phyloP scores from a whole-genome alignment of 1,284 basidiomycete genomes.

The Fomes fomentarius region DNA sequence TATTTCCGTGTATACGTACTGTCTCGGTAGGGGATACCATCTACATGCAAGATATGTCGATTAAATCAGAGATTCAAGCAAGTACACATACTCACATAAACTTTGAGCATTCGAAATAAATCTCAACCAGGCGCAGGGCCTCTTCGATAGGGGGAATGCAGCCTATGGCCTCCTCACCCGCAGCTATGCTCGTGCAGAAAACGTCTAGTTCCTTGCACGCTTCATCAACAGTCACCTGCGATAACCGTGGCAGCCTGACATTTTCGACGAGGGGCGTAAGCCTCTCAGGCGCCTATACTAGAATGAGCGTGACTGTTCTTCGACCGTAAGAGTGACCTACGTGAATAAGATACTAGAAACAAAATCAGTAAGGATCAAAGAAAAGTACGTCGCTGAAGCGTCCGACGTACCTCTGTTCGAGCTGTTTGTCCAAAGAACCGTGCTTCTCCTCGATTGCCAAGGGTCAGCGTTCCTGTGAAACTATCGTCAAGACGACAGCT shows the following conservation, averaged over 20 bases:
- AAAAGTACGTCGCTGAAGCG: not conserved
- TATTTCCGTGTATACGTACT: conserved; percentile 52
- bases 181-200: conserved; percentile 33
- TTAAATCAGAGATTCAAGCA: too few relatives aligned
- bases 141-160: conserved; percentile 53
- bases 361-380: not conserved
- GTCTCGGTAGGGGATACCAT: conserved; percentile 33
- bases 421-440: conserved; percentile 65
- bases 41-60: conserved; percentile 23
- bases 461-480: conserved; percentile 63
- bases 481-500: not conserved
- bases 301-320: not conserved
- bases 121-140: conserved; percentile 56
- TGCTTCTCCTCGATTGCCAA: conserved; percentile 56
- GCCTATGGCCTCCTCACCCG: conserved; percentile 43
- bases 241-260: conserved; percentile 19
- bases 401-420: conserved; percentile 55
- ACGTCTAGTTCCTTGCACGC: conserved; percentile 36
- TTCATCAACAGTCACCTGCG: conserved; percentile 26
- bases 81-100: conserved; percentile 42
- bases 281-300: conserved; percentile 25
- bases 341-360: conserved; percentile 53
- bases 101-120: conserved; percentile 56
- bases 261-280: conserved; percentile 6
- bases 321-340: conserved; percentile 35